Evolutionary conservation across 352 stramenopile genomes (phyloP), one percentile per base, ranked within the genome.

Genomic region (Aphanomyces astaci): DNA sequence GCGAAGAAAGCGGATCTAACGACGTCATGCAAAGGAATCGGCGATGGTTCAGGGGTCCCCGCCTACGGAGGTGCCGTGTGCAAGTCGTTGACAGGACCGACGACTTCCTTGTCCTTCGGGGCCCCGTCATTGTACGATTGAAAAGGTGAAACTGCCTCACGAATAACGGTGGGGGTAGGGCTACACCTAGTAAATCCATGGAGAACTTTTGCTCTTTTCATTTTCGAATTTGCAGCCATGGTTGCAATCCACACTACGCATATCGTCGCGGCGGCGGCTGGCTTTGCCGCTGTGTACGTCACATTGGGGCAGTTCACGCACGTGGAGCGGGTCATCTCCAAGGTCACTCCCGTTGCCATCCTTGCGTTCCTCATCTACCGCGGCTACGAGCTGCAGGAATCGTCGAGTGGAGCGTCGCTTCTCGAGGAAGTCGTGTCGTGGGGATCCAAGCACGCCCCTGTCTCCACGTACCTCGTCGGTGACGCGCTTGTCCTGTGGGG

Each of bases 301-400:
- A 31, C 45, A 17, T 27, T 66, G n/a, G 60, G 60, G 4, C 60
- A 39, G 17, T 66, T 66, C 48, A 46, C 45, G n/a, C 32, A 66
- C 60, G 39, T 66, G 19, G 60, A 66, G n/a, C 60, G 60, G 5
- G 2, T 66, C 10, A 5, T 59, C 24, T 28, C 22, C 15, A 66
- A 66, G 60, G 45, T 5, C 2, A 9, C 33, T 17, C 60, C 60
- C 0, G 13, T 27, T 2, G 60, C 27, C 7, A 15, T 56, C 32
- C 24, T 39, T 15, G 45, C 25, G 13, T 48, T 55, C 39, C 48
- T 66, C 27, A 27, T 27, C 27, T 66, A 24, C 11, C 60, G 60
- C 48, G 51, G 11, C 5, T 17, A 17, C 9, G 45, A 11, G 11
- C 22, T n/a, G n/a, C n/a, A 59, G 7, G 33, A 63, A 24, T n/a